A percentile compares a stretch with the other conserved stretches of the same genome.
Evolutionary conservation across 371 early-diverging fungal genomes (phyloP).

Genomic region (Saksenaea vasiformis): DNA sequence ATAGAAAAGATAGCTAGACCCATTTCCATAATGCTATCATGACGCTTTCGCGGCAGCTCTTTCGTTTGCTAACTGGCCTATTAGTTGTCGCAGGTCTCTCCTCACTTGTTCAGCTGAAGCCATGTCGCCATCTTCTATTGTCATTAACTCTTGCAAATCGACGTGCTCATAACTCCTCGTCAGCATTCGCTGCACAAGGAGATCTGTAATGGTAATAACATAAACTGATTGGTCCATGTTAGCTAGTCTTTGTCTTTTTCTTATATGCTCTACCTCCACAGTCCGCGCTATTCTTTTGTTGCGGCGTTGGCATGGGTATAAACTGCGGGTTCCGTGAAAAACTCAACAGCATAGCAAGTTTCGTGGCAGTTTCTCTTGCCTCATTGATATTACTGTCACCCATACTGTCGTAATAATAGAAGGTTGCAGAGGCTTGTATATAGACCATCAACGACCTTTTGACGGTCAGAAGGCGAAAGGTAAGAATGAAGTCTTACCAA

Average conservation of each 20-base stretch:
- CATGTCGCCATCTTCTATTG: constrained; percentile 14
- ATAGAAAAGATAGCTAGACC: too few species aligned
- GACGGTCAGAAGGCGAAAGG: background rate
- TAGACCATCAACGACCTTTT: constrained; percentile 45
- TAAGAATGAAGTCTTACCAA: constrained; percentile 24
- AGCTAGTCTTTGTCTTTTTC: background rate
- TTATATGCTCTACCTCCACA: constrained; percentile 53
- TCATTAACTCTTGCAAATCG: constrained; percentile 15
- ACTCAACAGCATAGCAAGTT: constrained; percentile 23
- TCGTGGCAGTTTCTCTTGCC: constrained; percentile 23
- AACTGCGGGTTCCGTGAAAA: constrained; percentile 13
- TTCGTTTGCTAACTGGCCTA: background rate
- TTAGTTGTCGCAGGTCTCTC: constrained; percentile 10
- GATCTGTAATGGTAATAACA: constrained; percentile 41
- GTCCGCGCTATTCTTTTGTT: constrained; percentile 53
- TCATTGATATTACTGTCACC: constrained; percentile 26
- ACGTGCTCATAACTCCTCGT: background rate
- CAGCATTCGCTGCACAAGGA: constrained; percentile 28
- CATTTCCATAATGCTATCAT: too few species aligned
- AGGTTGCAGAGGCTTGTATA: constrained; percentile 25
- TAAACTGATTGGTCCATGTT: constrained; percentile 19
- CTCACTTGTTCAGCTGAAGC: constrained; percentile 12
- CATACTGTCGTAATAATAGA: constrained; percentile 53
- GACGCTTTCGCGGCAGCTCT: background rate
- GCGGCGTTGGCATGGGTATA: constrained; percentile 41